Base-by-base conservation (phyloP, 2,329 filamentous ascomycete genomes). In the Mycosphaerella sp. region DNA sequence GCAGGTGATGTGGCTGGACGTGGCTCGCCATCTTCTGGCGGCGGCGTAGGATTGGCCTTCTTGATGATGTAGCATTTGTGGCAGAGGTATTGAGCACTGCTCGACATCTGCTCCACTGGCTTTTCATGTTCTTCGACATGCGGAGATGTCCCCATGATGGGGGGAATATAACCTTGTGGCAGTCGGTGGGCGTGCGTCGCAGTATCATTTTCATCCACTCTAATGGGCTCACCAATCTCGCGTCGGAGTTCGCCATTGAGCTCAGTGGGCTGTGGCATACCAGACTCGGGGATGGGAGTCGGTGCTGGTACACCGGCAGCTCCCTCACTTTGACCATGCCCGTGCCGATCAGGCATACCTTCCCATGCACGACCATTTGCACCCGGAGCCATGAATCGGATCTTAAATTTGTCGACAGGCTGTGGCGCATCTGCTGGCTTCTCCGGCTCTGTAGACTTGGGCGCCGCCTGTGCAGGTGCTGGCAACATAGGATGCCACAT, bases 21-120 rank as follows among this genome's bases (percentile, higher is more conserved):
- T 32, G 48, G 44, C 11, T 54, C n/a, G 12, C 45, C 32, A 17
- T 61, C 60, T 42, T 69, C 68, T 12, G 73, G 64, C 40, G 68
- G 60, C n/a, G 68, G 66, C 10, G 65, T 67, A 9, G 65, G 66
- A 48, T 67, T 68, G 47, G 74, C 66, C 55, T 72, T 67, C 58
- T 70, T 73, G 63, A 73, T 73, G 67, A 74, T 71, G 59, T 76
- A 73, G 57, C 75, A 78, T 55, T 75, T 76, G 60, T 77, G 73
- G 56, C 75, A 78, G n/a, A 75, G 58, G 48, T 71, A 76, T 5
- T 62, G 63, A 34, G 57, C 56, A 21, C 34, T 38, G 34, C 10
- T n/a, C 10, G 54, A 59, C 36, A 10, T 46, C 44, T 54, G 55
- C 31, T 48, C 42, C 38, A 49, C 55, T 5, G 45, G 39, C 36